Evolutionary conservation across 805 yeast species (phyloP).

Genomic region (Lachancea nothofagi): DNA sequence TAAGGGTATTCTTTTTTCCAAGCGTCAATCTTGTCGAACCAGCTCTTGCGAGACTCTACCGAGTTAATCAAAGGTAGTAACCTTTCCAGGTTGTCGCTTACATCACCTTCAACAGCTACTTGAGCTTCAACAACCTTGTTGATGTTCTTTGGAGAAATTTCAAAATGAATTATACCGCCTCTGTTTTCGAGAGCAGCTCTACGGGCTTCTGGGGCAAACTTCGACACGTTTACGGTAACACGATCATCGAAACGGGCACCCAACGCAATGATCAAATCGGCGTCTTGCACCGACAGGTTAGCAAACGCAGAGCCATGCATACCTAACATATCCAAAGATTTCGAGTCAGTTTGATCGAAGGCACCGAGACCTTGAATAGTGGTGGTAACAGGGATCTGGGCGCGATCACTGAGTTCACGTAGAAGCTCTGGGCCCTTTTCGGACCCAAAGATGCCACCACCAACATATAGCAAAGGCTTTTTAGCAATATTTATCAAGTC

Average conservation of each 20-base stretch:
- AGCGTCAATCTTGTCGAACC: slow-evolving; percentile 67
- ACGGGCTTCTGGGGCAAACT: slow-evolving; percentile 91
- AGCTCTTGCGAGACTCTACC: slow-evolving; percentile 65
- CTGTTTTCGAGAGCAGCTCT: slow-evolving; percentile 80
- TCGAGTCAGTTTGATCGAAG: slow-evolving; percentile 85
- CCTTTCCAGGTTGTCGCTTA: slow-evolving; percentile 64
- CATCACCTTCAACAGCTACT: slow-evolving; percentile 96
- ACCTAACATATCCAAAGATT: slow-evolving; percentile 92
- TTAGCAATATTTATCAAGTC: slow-evolving; percentile 73
- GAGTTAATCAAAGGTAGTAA: slow-evolving; percentile 65
- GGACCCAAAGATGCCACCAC: slow-evolving; percentile 80
- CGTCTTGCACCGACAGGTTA: slow-evolving; percentile 86
- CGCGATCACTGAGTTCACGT: slow-evolving; percentile 83
- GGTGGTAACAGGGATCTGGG: slow-evolving; percentile 92
- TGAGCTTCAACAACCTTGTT: slow-evolving; percentile 96
- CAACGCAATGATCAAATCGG: slow-evolving; percentile 87
- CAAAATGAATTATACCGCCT: slow-evolving; percentile 97
- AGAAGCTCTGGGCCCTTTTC: slow-evolving; percentile 74
- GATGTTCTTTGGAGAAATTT: slow-evolving; percentile 92
- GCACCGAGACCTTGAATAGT: slow-evolving; percentile 92
- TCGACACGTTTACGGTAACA: slow-evolving; percentile 80
- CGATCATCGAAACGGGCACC: slow-evolving; percentile 99
- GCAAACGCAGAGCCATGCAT: slow-evolving; percentile 98
- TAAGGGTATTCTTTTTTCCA: slow-evolving; percentile 91
- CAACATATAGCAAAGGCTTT: slow-evolving; percentile 84